Evolutionary conservation across 2,329 filamentous ascomycete species (phyloP).

Genomic region (Trichoderma cornu-damae): DNA sequence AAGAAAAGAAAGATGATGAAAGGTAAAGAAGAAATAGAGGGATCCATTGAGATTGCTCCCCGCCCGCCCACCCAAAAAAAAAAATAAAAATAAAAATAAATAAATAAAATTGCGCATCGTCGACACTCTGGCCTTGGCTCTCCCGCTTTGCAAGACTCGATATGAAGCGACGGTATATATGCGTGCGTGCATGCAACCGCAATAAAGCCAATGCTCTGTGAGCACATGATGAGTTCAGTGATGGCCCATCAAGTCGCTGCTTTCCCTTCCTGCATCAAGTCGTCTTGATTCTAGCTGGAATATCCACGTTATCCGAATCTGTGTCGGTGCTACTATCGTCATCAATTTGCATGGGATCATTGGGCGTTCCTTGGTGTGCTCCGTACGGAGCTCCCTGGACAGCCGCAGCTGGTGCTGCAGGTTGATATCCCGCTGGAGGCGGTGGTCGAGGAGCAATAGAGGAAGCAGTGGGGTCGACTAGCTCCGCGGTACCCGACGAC

Average conservation of each 20-base stretch:
- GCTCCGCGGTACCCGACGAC: slow-evolving; percentile 35
- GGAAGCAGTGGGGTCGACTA: slow-evolving; percentile 33
- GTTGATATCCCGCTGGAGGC: not conserved
- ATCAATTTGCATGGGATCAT: slow-evolving; percentile 29
- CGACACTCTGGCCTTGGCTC: not conserved
- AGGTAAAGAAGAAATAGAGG: not conserved
- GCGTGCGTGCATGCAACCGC: not conserved
- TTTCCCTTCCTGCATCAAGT: not conserved
- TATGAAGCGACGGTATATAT: not conserved
- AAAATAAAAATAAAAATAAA: too few relatives aligned
- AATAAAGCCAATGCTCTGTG: not conserved
- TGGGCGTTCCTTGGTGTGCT: slow-evolving; percentile 21
- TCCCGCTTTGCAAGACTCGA: not conserved
- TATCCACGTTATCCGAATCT: slow-evolving; percentile 27
- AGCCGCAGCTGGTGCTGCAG: not conserved
- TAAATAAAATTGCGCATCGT: not conserved
- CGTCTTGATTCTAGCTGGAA: slow-evolving; percentile 24
- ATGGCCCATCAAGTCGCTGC: not conserved
- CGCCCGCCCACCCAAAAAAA: not conserved
- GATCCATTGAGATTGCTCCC: not conserved
- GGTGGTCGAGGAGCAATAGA: slow-evolving; percentile 24
- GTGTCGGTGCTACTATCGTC: slow-evolving; percentile 14
- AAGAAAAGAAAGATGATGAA: not conserved
- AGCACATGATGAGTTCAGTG: not conserved
- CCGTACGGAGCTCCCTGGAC: not conserved